Base-by-base conservation (phyloP, 2,329 filamentous ascomycete species). In the Chaetomium sp. region DNA sequence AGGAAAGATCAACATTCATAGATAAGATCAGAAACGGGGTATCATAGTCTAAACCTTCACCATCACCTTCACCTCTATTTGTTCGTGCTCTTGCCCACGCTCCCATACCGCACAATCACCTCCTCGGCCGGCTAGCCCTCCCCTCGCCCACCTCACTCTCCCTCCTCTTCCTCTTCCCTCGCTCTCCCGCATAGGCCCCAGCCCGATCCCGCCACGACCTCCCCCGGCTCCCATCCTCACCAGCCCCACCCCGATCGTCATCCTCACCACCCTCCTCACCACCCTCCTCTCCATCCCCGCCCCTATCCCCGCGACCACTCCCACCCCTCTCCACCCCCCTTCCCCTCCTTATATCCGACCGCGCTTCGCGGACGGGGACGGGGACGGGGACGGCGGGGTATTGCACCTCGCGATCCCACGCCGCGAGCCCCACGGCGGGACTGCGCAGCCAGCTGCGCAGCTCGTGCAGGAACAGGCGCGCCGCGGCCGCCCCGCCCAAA, bases 401-500 rank as follows among this genome's bases (percentile, higher is more conserved):
- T 75, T 94, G 91, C 16, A 93, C 91, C 68, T 87, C 81, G 21
- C 83, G 80, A 78, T 97, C 94, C 92, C 93, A 98, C 55, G 89
- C 89, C 59, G 86, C 82, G 9, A 96, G 76, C 9, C 83, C 87
- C 2, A 76, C 81, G 72, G 87, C 94, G 0, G 93, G 93, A 75
- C 93, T 97, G 63, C 92, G 83, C 70, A 98, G 77, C 87, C 91
- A 98, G 12, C 87, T 85, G 66, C 89, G 85, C 66, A 97, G 76
- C 78, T 98, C 94, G 77, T 98, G 94, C 65, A 97, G 77, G 69
- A 98, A 92, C 47, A 96, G 75, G 21, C 82, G 81, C 1, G 92
- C 87, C 1, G 92, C 87, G 74, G 93, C 86, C 21, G 89, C 85
- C 62, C 87, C 81, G 0, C 93, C 93, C 4, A 97, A 73, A 69